phyloP scores from a whole-genome alignment of 305 asterid species.

The Petunia hybrid region DNA sequence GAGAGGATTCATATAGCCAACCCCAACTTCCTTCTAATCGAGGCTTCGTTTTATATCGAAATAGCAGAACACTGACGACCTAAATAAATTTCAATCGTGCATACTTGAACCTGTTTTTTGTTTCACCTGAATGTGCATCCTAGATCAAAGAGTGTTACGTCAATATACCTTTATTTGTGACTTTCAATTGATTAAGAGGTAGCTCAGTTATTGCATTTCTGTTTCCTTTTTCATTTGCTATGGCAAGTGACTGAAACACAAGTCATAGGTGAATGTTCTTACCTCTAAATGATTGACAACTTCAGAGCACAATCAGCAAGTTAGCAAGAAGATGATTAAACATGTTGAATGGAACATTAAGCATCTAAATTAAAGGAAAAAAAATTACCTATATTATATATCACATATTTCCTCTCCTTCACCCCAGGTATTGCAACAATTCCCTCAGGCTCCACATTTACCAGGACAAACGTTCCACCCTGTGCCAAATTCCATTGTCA shows the following conservation, averaged over 20 bases:
- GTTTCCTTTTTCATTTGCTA: background rate
- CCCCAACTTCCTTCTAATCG: conserved; percentile 1
- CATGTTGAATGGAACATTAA: conserved; percentile 2
- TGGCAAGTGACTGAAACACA: conserved; percentile 18
- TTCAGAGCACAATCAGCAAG: background rate
- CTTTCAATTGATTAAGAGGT: background rate
- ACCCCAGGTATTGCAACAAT: conserved; percentile 74
- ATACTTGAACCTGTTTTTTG: background rate
- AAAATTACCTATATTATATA: conserved; percentile 68
- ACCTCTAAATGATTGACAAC: background rate
- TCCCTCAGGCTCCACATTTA: conserved; percentile 80
- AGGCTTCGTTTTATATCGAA: background rate
- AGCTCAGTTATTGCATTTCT: background rate
- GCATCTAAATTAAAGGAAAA: conserved; percentile 9
- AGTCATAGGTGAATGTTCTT: conserved; percentile 19
- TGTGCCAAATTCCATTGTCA: conserved; percentile 38
- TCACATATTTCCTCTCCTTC: conserved; percentile 59
- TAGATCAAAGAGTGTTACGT: background rate
- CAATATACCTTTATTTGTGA: conserved; percentile 1
- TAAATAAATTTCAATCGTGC: conserved; percentile 18
- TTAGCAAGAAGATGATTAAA: conserved; percentile 8
- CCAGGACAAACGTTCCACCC: conserved; percentile 61
- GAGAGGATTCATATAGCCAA: background rate
- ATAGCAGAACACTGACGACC: background rate
- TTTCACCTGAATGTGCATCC: background rate